These are phyloP conservation scores for Populus davidiana DNA, from an alignment of 345 rosid genomes.

Conservation along the genomic window DNA sequence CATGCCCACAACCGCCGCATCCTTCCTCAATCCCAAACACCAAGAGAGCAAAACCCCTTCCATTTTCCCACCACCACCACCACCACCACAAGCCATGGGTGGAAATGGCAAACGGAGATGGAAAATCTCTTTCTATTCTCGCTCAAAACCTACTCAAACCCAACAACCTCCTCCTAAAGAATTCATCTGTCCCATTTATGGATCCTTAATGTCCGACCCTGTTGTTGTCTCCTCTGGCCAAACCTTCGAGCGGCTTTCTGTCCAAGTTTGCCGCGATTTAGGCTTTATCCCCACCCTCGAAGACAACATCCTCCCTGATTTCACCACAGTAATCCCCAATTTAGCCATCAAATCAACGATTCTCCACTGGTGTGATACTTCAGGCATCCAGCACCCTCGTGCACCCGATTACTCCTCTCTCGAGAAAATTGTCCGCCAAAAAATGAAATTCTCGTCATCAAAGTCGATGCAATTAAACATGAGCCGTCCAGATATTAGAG, in stretches of 20 bases:
- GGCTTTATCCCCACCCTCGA: constrained; percentile 20
- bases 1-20: neutral
- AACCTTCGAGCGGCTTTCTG: constrained; percentile 38
- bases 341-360: constrained; percentile 29
- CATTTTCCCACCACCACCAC: no score
- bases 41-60: no score
- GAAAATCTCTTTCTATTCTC: constrained; percentile 53
- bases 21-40: no score
- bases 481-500: constrained; percentile 36
- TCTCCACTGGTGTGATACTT: constrained; percentile 23
- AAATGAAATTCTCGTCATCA: neutral
- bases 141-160: neutral
- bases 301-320: constrained; percentile 18
- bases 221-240: constrained; percentile 41
- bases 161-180: constrained; percentile 25
- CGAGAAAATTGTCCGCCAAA: constrained; percentile 10
- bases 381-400: constrained; percentile 11
- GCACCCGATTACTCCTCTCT: constrained; percentile 24
- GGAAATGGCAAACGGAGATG: constrained; percentile 59
- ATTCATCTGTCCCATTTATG: constrained; percentile 33
- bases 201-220: constrained; percentile 38
- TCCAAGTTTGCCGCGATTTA: constrained; percentile 30
- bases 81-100: constrained; percentile 42
- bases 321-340: constrained; percentile 26
- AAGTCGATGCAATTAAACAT: neutral